A percentile compares a stretch with the other conserved stretches of the same genome.
Evolutionary conservation across 306 rosid species (phyloP).

Genomic region (Quercus berberidifolia): DNA sequence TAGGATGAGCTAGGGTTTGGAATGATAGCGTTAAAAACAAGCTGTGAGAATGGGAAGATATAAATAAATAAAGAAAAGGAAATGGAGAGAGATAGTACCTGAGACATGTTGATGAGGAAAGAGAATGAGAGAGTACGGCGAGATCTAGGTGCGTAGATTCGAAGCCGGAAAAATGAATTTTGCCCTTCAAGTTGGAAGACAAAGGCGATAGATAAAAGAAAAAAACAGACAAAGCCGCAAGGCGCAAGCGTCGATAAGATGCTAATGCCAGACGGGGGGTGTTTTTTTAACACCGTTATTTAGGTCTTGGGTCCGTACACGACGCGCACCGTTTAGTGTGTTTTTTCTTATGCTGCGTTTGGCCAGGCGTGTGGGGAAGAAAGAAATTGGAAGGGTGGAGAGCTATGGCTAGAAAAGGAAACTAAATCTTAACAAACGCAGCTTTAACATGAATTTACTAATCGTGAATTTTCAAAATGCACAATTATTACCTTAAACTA

Average conservation of each 20-base stretch:
- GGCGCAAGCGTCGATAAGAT: not conserved
- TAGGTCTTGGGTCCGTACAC: not conserved
- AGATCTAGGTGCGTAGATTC: not conserved
- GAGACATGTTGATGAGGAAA: constrained; percentile 39
- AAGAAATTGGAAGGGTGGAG: no score
- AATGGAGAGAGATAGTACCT: constrained; percentile 24
- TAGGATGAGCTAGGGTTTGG: constrained; percentile 15
- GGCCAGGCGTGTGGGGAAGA: no score
- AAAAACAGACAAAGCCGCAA: no score
- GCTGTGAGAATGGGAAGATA: not conserved
- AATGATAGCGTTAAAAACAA: not conserved
- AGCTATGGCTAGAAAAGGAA: no score
- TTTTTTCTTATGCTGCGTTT: no score
- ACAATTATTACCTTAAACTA: no score
- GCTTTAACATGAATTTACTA: no score
- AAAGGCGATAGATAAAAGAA: no score
- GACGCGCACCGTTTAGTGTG: not conserved
- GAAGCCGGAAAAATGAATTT: not conserved
- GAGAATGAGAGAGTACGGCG: not conserved
- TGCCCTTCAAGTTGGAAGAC: not conserved
- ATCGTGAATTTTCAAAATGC: no score
- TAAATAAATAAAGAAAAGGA: not conserved
- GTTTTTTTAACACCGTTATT: not conserved
- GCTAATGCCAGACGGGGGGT: not conserved
- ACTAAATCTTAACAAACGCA: no score